These are phyloP conservation scores for Eremochloa ophiuroides DNA, from an alignment of 176 grass and related monocot species.

Conservation along the genomic window DNA sequence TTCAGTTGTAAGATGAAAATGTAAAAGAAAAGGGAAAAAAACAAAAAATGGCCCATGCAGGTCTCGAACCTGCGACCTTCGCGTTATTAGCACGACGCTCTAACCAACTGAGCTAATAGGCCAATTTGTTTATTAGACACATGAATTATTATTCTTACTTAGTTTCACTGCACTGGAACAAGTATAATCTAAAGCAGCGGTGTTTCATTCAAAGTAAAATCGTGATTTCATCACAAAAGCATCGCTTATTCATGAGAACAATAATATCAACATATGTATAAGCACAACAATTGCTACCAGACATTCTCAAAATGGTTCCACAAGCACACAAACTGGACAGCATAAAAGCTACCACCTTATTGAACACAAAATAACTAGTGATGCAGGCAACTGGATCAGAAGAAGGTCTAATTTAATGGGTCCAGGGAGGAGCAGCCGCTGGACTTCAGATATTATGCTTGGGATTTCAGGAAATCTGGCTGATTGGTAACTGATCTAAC, in stretches of 20 bases:
- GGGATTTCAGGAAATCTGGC: constrained; percentile 52
- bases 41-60: background rate
- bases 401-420: background rate
- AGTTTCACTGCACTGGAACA: too few species aligned
- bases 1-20: background rate
- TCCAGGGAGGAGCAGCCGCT: background rate
- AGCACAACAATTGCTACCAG: background rate
- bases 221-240: background rate
- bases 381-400: background rate
- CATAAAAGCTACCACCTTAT: background rate
- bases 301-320: background rate
- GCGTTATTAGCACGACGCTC: constrained; percentile 94
- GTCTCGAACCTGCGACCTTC: constrained; percentile 84
- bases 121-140: too few species aligned
- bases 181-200: background rate
- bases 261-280: background rate
- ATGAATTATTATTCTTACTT: too few species aligned
- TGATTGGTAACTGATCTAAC: constrained; percentile 68
- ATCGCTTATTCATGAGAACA: constrained; percentile 19
- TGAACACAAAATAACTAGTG: background rate
- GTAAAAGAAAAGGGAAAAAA: background rate
- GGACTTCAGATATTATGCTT: background rate
- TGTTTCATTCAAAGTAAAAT: background rate
- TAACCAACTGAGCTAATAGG: constrained; percentile 87
- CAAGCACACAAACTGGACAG: background rate